Base-by-base conservation (phyloP, 1,284 basidiomycete species). In the Earliella scabrosa region DNA sequence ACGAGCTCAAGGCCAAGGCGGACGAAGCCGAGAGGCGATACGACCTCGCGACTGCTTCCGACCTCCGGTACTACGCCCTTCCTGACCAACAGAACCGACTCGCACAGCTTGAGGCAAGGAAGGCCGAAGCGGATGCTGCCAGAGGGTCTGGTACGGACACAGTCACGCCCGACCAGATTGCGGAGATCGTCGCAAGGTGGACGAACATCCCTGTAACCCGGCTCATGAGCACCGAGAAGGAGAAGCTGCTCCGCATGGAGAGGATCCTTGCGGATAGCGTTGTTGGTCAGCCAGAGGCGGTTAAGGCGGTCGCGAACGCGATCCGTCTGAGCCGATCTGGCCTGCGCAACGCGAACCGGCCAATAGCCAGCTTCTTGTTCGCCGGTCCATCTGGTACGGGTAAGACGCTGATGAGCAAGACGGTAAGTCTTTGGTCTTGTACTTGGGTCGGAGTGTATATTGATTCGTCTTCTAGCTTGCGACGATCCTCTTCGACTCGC, bases 341-440 rank as follows among this genome's bases (percentile, higher is more conserved):
- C 8, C 77, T 98, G 20, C 85, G 92, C 54, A 90, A 93, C 63
- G 82, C 90, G 16, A 83, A 88, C 50, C 78, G 95, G 41, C 97
- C 96, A 2, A 89, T 98, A 46, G 96, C 96, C 0, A 94, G 90
- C 65, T 97, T 98, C 81, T 75, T 98, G 52, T 91, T 98, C 83
- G 87, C 93, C 7, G 96, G 90, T 26, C 92, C 93, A n/a, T 96
- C 93, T 0, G 96, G 93, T 35, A 93, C 91, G 4, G 92, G 91
- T 40, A 92, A 93, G 77, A 96, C 93, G 0, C 80, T 97, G 64
- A 80, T 97, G 54, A 89, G 88, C 56, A 98, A 97, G 77, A 92
- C 93, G n/a, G 90, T 90, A 71, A 77, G 86, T 75, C 10, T 26
- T 11, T 3, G 13, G 5, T 18, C 5, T 3, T 24, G 46, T 49